Evolutionary conservation across 345 rosid genomes (phyloP), one percentile per base, ranked within the genome.

Genomic region (Aquilaria sinensis): DNA sequence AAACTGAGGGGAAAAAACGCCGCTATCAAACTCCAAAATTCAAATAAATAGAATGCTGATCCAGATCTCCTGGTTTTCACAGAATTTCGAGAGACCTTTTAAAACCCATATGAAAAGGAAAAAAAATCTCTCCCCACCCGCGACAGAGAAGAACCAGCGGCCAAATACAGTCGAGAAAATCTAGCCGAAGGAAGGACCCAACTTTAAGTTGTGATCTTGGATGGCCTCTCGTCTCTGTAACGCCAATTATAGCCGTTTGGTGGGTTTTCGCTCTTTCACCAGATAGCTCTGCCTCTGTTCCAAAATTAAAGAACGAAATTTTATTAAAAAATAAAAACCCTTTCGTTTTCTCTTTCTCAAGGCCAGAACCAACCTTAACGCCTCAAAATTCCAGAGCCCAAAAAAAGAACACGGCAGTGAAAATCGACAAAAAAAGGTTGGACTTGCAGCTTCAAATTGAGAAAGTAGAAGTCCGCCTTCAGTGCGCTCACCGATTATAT

Each of bases 161-260:
- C 61, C 45, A 68, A 60, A 11, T n/a, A 30, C 54, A 37, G 56
- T 31, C 43, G 13, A 23, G 52, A 62, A 58, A 66, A 63, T 54
- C 65, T 46, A 23, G 66, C 56, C 14, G 31, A 49, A 65, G 50
- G 10, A 64, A 61, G 49, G 69, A 51, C 34, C 72, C 10, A 67
- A 53, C n/a, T 37, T 37, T 37, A 33, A 50, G 57, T 54, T 61
- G 62, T 60, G 51, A 71, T 53, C 63, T 54, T 67, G 53, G 63
- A 62, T 9, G 12, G 51, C 51, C 9, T n/a, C 62, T 70, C 67
- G 60, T 61, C 72, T 58, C 62, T 67, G 71, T 67, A 67, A 72
- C 76, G 77, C 66, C 74, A 76, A 82, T 83, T 73, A 81, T 79
- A 84, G 96, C 90, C 88, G 88, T 81, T 83, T 73, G 74, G 80